Evolutionary conservation across 768 basidiomycete species (phyloP).

Genomic region (Cystobasidium tubakii): DNA sequence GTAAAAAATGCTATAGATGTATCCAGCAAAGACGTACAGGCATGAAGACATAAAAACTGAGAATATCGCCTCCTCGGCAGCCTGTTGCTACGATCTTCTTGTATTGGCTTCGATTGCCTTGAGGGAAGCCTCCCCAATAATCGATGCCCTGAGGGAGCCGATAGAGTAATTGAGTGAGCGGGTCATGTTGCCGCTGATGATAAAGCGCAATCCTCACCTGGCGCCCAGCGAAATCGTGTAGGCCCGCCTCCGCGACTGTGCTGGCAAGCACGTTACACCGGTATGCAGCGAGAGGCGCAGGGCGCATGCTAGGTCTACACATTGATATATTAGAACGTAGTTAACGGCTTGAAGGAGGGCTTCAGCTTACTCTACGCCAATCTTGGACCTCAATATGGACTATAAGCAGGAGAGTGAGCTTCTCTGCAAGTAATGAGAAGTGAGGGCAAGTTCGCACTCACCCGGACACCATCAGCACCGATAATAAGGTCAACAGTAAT

Average conservation of each 20-base stretch:
- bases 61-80: conserved; percentile 40
- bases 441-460: not conserved
- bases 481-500: conserved; percentile 43
- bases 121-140: conserved; percentile 44
- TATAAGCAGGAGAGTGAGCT: not conserved
- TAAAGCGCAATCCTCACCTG: conserved; percentile 3
- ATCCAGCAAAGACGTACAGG: conserved; percentile 20
- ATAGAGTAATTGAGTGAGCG: not conserved
- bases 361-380: conserved; percentile 24
- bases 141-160: conserved; percentile 35
- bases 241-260: conserved; percentile 39
- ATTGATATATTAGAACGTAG: conserved; percentile 9
- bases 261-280: conserved; percentile 43
- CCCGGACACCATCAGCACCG: conserved; percentile 43
- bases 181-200: too few species aligned
- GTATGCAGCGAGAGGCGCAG: conserved; percentile 44
- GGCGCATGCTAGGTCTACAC: conserved; percentile 37
- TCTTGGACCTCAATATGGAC: not conserved
- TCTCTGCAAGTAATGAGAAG: not conserved
- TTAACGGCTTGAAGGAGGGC: not conserved
- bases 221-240: conserved; percentile 35
- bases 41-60: conserved; percentile 46
- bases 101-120: conserved; percentile 40
- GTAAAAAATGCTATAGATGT: too few species aligned
- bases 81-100: conserved; percentile 44